Evolutionary conservation across 768 basidiomycete genomes (phyloP), one percentile per base, ranked within the genome.

Genomic region (Tephrocybe rancida): DNA sequence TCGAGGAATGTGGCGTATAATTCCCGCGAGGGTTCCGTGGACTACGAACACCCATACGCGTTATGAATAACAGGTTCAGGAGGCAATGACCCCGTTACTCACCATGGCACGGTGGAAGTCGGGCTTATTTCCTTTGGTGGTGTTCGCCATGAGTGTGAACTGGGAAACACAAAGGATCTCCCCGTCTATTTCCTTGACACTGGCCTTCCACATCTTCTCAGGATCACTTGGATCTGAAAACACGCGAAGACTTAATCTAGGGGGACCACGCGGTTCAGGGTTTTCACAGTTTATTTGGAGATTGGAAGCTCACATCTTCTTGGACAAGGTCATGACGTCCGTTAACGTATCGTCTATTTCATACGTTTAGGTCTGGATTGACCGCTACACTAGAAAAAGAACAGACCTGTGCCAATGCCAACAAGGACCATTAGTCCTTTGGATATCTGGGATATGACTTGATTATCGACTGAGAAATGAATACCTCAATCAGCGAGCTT

Each of bases 71-170:
- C 14, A 13, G 10, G 5, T 10, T 34, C 3, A 34, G 29, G 21
- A 27, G 56, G 11, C 14, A 54, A 48, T 38, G n/a, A n/a, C n/a
- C n/a, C n/a, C 24, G 43, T 32, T 27, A 9, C 45, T 82, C 51
- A 93, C 94, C 94, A 97, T 97, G 5, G 95, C 90, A 18, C 81
- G 82, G 70, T 95, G 95, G 61, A 98, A 98, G 69, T 97, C 94
- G 13, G 90, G 90, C 64, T 95, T 93, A 66, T 78, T 90, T 24
- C 93, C 93, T 69, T 97, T 97, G 48, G 79, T 76, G 16, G 92
- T 93, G 54, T 88, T 88, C 21, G 94, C 90, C 65, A 95, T 70
- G 24, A 99, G 78, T 1, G 95, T 95, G 68, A 97, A 96, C 61
- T 98, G 96, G 1, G 95, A 95, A 14, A 95, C 93, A 62, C 95